Evolutionary conservation across 495 filamentous ascomycete genomes (phyloP), one percentile per base, ranked within the genome.

Genomic region (Penicillium pancosmium): DNA sequence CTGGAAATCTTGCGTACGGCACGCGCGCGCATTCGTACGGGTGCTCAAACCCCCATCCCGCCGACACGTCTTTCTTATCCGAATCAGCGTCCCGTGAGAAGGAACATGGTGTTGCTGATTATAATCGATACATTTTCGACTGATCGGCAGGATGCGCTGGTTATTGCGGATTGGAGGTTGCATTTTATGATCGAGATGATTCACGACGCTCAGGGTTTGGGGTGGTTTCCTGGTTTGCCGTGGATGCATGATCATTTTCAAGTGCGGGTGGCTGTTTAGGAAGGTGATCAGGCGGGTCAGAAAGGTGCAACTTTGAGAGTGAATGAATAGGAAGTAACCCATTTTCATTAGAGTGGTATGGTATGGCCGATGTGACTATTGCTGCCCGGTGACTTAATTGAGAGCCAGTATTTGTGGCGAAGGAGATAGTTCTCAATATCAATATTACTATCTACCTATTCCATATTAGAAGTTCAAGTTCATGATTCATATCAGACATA

Each of bases 171-270:
- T 40, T 12, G 36, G 36, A 40, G 36, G 15, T n/a, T 40, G 12
- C 12, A n/a, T n/a, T 19, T 13, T n/a, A 62, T 58, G 55, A 25
- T 34, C 8, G 34, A 54, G 2, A 62, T 62, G 55, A 50, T 44
- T 38, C 16, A 23, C 1, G 60, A 58, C 15, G 27, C 6, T 6
- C 27, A 31, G 27, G 60, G 55, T 8, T 12, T 58, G 16, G 60
- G 55, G 5, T 62, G 60, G 55, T 58, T 62, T 6, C 23, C 44
- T 6, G 55, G 50, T 0, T 15, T 62, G 33, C 60, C 60, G 12
- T 62, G 51, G 41, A 11, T 7, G 13, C 43, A 54, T 13, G 21
- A 8, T 19, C 43, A 58, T 34, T 62, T 62, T 18, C 34, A 13
- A 15, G 52, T 23, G 16, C 34, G n/a, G 34, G 58, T 49, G 36